phyloP scores from a whole-genome alignment of 2,329 filamentous ascomycete genomes.

The Talaromyces amestolkiae region DNA sequence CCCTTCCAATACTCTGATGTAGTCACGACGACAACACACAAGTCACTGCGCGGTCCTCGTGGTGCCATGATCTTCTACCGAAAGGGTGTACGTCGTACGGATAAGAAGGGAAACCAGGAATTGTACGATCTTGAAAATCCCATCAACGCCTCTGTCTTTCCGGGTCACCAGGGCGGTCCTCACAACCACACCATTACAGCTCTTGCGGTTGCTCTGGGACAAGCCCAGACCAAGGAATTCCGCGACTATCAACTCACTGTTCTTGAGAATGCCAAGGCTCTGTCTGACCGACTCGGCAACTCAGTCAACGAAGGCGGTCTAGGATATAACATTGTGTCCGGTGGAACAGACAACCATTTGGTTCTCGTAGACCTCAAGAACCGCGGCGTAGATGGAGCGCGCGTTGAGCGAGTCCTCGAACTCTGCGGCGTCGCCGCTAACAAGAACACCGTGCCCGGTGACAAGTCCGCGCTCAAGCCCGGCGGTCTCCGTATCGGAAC shows the following conservation, averaged over 20 bases:
- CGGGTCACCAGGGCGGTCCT: constrained; percentile 94
- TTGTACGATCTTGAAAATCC: constrained; percentile 91
- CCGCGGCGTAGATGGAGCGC: constrained; percentile 81
- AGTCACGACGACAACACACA: constrained; percentile 98
- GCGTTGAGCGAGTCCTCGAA: constrained; percentile 86
- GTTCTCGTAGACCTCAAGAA: constrained; percentile 92
- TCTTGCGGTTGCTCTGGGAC: constrained; percentile 88
- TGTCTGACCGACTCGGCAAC: constrained; percentile 68
- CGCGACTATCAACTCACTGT: constrained; percentile 91
- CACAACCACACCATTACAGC: constrained; percentile 99
- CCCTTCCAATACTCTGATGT: constrained; percentile 92
- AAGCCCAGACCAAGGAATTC: constrained; percentile 88
- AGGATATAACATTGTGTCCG: constrained; percentile 90
- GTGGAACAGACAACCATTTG: constrained; percentile 97
- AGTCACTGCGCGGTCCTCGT: constrained; percentile 93
- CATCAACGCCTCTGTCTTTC: constrained; percentile 99
- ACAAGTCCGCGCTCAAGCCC: constrained; percentile 88
- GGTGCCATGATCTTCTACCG: constrained; percentile 99
- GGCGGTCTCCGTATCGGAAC: constrained; percentile 92
- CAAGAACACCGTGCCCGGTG: constrained; percentile 97
- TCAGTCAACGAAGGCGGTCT: constrained; percentile 69
- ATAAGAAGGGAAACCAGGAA: constrained; percentile 87
- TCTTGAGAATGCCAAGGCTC: constrained; percentile 85
- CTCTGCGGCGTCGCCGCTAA: constrained; percentile 95
- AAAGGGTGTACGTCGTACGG: constrained; percentile 86